phyloP scores from a whole-genome alignment of 2,329 filamentous ascomycete genomes.

The Ceratocystis albifundus region DNA sequence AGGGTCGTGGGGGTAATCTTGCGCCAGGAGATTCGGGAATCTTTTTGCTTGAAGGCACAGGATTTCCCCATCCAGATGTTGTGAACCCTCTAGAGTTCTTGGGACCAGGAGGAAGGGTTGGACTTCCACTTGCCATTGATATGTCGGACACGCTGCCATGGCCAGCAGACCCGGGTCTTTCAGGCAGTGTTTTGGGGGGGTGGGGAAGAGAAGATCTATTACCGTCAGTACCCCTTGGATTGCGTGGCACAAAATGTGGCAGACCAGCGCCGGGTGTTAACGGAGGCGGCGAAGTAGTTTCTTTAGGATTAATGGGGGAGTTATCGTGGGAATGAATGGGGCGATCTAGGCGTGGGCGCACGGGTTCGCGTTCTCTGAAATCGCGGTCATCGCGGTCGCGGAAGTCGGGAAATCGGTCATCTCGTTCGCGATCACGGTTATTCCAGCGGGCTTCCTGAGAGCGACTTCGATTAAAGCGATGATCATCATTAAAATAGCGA shows the following conservation, averaged over 20 bases:
- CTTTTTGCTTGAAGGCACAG: conserved; percentile 37
- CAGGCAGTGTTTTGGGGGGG: conserved; percentile 31
- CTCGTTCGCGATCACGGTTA: conserved; percentile 45
- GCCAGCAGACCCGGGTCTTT: conserved; percentile 38
- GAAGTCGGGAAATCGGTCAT: conserved; percentile 34
- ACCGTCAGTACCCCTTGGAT: conserved; percentile 42
- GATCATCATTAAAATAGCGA: conserved; percentile 48
- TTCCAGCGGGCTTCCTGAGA: conserved; percentile 53
- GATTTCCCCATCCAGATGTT: conserved; percentile 40
- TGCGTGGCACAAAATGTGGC: conserved; percentile 36
- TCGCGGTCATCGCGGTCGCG: conserved; percentile 38
- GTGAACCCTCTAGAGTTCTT: conserved; percentile 11
- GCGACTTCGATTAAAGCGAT: conserved; percentile 53
- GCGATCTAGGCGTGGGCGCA: conserved; percentile 43
- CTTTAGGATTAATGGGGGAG: conserved; percentile 34
- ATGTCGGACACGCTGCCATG: conserved; percentile 26
- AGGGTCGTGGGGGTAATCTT: conserved; percentile 29
- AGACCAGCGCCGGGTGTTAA: conserved; percentile 41
- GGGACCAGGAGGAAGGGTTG: conserved; percentile 30
- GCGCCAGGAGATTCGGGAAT: conserved; percentile 43
- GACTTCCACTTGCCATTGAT: conserved; percentile 20
- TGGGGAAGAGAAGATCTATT: conserved; percentile 21
- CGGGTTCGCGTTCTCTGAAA: conserved; percentile 35
- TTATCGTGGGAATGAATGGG: conserved; percentile 39
- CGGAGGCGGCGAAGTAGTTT: conserved; percentile 39